These are phyloP conservation scores for Galerina sulciceps DNA, from an alignment of 768 basidiomycete genomes.

Conservation along the genomic window DNA sequence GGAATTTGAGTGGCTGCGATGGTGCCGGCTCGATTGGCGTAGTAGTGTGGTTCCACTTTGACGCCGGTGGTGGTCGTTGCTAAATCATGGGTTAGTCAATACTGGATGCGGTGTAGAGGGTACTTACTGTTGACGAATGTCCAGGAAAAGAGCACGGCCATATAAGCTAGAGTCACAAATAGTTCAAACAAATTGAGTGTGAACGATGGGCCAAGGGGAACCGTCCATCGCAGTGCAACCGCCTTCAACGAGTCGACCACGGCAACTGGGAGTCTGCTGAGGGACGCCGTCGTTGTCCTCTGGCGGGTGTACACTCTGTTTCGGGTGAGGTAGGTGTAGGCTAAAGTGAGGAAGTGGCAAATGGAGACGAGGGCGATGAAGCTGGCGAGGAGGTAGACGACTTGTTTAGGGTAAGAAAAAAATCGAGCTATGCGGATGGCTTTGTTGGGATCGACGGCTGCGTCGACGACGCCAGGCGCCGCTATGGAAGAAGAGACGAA, in stretches of 20 bases:
- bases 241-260: constrained; percentile 37
- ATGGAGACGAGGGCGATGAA: constrained; percentile 46
- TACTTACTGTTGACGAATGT: constrained; percentile 41
- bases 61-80: constrained; percentile 36
- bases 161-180: constrained; percentile 38
- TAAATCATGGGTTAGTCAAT: constrained; percentile 12
- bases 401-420: constrained; percentile 40
- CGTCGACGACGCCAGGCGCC: neutral
- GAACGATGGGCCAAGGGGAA: constrained; percentile 39
- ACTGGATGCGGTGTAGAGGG: neutral
- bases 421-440: constrained; percentile 27
- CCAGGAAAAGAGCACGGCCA: constrained; percentile 40
- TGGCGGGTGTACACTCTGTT: constrained; percentile 1
- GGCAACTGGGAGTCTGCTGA: constrained; percentile 35
- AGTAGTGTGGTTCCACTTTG: constrained; percentile 39
- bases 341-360: constrained; percentile 33
- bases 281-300: constrained; percentile 14
- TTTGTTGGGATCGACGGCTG: constrained; percentile 25
- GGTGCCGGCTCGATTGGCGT: constrained; percentile 43
- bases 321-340: constrained; percentile 20
- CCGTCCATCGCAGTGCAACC: constrained; percentile 38
- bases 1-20: constrained; percentile 56
- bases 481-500: neutral
- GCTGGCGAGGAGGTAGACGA: constrained; percentile 45
- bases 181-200: constrained; percentile 46